A percentile compares a stretch with the other conserved stretches of the same genome.
Conservation (phyloP, 2,329 filamentous ascomycete genomes). For the Akanthomyces uredinophilus region DNA sequence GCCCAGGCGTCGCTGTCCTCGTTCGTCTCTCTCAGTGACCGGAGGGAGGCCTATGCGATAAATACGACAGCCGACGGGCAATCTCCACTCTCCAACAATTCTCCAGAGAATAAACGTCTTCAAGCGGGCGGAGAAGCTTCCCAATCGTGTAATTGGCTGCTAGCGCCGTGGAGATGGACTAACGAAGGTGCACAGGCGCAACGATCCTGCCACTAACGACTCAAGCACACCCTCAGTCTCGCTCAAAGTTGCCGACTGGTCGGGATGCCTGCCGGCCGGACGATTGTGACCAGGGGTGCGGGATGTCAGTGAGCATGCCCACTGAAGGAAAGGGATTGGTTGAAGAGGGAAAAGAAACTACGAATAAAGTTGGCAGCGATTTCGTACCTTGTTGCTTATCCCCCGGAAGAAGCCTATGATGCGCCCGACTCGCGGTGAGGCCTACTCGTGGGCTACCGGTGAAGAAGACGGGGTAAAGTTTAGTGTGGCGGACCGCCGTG, state of each 20-base stretch:
- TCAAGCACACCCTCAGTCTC: background rate
- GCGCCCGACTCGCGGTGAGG: too few species aligned
- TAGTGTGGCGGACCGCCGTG: background rate
- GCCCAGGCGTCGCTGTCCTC: background rate
- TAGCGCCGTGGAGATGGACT: background rate
- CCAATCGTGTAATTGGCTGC: background rate
- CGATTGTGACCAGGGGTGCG: constrained; percentile 1
- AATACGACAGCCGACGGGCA: constrained; percentile 10
- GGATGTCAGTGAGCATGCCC: background rate
- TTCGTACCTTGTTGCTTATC: background rate
- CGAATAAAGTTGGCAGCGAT: background rate
- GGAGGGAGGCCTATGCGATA: constrained; percentile 3
- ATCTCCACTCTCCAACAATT: background rate
- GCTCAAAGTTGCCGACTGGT: constrained; percentile 2
- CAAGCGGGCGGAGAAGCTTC: background rate
- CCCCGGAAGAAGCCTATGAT: too few species aligned
- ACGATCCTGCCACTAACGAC: background rate
- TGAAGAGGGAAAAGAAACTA: background rate
- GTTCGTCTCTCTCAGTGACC: background rate
- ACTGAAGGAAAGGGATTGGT: too few species aligned
- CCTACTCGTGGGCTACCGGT: too few species aligned
- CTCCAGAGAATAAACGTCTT: background rate
- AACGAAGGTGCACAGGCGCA: background rate
- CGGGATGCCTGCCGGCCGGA: background rate
- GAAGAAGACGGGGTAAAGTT: background rate